Conservation (phyloP, 1,284 basidiomycete genomes). For the Rhodofomes roseus region DNA sequence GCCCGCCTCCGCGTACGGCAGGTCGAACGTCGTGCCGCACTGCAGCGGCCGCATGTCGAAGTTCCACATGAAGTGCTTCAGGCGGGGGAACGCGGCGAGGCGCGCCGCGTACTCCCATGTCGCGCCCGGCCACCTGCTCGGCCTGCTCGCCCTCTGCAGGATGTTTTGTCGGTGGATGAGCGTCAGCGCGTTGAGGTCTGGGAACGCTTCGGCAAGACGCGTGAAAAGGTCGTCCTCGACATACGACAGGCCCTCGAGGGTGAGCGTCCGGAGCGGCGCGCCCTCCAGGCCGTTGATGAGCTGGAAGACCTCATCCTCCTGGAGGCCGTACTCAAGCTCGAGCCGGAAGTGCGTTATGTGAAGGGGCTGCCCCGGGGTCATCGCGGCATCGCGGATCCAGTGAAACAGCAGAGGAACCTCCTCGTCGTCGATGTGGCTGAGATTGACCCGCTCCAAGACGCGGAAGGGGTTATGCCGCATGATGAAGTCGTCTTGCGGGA, state of each 20-base stretch:
- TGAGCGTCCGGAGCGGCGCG: conserved; percentile 8
- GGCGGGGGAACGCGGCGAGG: conserved; percentile 4
- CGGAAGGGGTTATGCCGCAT: neutral
- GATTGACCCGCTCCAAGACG: neutral
- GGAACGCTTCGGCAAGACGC: conserved; percentile 10
- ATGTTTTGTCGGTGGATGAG: conserved; percentile 8
- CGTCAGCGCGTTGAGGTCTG: conserved; percentile 10
- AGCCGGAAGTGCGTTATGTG: conserved; percentile 11
- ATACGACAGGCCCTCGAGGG: conserved; percentile 10
- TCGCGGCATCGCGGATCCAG: neutral
- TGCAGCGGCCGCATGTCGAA: neutral
- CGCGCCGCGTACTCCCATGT: conserved; percentile 11
- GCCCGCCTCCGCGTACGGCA: neutral
- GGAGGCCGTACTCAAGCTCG: neutral
- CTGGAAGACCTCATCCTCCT: neutral
- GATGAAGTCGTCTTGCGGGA: neutral
- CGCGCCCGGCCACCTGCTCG: conserved; percentile 8
- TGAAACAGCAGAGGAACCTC: neutral
- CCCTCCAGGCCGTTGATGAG: conserved; percentile 3
- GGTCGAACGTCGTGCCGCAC: neutral
- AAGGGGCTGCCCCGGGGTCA: neutral
- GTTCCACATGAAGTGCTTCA: conserved; percentile 14
- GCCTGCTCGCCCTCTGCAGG: neutral
- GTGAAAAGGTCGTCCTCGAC: conserved; percentile 6
- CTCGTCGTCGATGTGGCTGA: neutral